These are phyloP conservation scores for Populus ilicifolia DNA, from an alignment of 345 rosid species.

Conservation along the genomic window DNA sequence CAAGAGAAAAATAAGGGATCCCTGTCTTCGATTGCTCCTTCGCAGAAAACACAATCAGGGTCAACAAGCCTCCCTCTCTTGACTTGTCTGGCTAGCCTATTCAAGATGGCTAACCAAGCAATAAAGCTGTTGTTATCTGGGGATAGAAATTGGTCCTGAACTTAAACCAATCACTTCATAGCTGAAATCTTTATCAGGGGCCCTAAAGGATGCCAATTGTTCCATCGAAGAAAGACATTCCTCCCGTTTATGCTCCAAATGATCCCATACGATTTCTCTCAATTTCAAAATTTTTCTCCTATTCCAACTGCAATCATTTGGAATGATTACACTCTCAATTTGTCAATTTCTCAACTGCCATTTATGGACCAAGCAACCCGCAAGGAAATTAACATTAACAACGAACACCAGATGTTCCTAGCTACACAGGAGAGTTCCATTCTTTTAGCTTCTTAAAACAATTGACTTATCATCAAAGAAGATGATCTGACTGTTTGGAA, in stretches of 20 bases:
- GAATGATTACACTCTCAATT: background rate
- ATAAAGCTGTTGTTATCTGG: too few species aligned
- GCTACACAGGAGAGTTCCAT: background rate
- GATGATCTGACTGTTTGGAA: background rate
- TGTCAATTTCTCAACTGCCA: background rate
- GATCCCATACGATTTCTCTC: background rate
- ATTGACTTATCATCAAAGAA: background rate
- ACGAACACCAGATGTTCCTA: background rate
- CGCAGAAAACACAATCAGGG: background rate
- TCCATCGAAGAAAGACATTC: background rate
- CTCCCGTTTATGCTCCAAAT: background rate
- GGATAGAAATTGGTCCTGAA: too few species aligned
- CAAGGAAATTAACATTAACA: background rate
- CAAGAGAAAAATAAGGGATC: background rate
- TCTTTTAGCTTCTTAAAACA: background rate
- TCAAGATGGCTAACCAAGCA: background rate
- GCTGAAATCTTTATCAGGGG: background rate
- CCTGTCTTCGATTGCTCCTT: background rate
- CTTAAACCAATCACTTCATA: background rate
- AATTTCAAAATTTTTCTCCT: background rate
- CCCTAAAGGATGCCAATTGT: background rate
- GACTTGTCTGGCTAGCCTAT: background rate
- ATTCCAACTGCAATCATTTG: background rate
- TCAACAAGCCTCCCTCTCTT: background rate
- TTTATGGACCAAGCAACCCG: background rate